Conservation (phyloP, 331 rosid genomes). For the Stylosanthes scabra region DNA sequence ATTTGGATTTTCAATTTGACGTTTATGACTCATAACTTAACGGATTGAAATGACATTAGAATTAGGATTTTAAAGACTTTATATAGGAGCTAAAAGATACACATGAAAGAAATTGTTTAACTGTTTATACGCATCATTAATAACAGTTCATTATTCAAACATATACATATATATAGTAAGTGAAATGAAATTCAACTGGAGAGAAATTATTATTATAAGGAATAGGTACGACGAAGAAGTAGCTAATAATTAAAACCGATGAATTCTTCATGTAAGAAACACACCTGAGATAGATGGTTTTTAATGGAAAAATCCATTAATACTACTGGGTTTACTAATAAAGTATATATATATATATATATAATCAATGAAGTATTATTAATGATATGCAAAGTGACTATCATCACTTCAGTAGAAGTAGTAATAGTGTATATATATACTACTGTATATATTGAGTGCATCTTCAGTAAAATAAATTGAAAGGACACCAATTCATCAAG, state of each 20-base stretch:
- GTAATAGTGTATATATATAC: not conserved
- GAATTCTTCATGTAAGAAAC: no score
- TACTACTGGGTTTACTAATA: not conserved
- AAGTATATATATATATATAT: not conserved
- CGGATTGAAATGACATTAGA: no score
- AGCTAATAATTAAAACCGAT: not conserved
- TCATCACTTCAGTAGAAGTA: not conserved
- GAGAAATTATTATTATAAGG: not conserved
- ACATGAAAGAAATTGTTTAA: no score
- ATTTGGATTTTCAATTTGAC: no score
- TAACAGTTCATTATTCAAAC: not conserved
- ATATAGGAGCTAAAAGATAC: no score
- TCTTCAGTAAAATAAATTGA: not conserved
- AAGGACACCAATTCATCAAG: slow-evolving; percentile 6
- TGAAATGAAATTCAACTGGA: not conserved
- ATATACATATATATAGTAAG: no score
- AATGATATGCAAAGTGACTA: not conserved
- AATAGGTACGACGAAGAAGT: not conserved
- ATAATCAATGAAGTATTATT: not conserved
- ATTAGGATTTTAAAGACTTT: no score
- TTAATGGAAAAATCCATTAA: no score
- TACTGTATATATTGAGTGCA: not conserved
- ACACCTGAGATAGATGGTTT: not conserved
- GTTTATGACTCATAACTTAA: no score
- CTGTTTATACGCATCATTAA: no score